phyloP scores from a whole-genome alignment of 345 rosid genomes.

The Lepidium africanum region DNA sequence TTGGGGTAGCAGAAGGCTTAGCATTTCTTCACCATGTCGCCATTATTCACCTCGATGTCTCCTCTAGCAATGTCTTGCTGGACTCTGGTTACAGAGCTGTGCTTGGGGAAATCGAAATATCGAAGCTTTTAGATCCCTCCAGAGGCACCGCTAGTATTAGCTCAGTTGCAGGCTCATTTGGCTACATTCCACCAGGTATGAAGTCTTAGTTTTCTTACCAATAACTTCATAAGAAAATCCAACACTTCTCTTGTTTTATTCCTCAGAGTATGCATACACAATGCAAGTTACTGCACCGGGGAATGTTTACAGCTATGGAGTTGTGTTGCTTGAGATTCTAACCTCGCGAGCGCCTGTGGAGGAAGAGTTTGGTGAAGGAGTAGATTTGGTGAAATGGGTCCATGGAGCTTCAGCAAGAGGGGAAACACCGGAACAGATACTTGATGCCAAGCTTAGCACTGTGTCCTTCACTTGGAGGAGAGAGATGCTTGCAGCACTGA shows the following conservation, averaged over 20 bases:
- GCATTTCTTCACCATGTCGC: slow-evolving; percentile 91
- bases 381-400: slow-evolving; percentile 94
- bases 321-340: slow-evolving; percentile 82
- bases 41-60: slow-evolving; percentile 82
- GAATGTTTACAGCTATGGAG: slow-evolving; percentile 93
- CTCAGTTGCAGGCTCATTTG: slow-evolving; percentile 91
- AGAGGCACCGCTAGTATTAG: slow-evolving; percentile 86
- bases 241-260: not conserved
- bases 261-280: slow-evolving; percentile 84
- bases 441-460: slow-evolving; percentile 72
- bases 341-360: slow-evolving; percentile 78
- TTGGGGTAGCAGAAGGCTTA: slow-evolving; percentile 89
- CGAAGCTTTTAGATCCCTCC: slow-evolving; percentile 73
- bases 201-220: not conserved
- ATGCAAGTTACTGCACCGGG: slow-evolving; percentile 94
- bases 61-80: slow-evolving; percentile 71
- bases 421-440: slow-evolving; percentile 69
- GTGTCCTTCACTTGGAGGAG: slow-evolving; percentile 88
- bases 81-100: slow-evolving; percentile 66
- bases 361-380: slow-evolving; percentile 86
- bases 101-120: slow-evolving; percentile 89
- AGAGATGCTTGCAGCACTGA: slow-evolving; percentile 96
- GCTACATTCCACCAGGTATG: slow-evolving; percentile 94
- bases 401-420: slow-evolving; percentile 74
- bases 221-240: not conserved